A percentile compares a stretch with the other conserved stretches of the same genome.
Evolutionary conservation across 345 rosid species (phyloP).

Genomic region (Populus ilicifolia): DNA sequence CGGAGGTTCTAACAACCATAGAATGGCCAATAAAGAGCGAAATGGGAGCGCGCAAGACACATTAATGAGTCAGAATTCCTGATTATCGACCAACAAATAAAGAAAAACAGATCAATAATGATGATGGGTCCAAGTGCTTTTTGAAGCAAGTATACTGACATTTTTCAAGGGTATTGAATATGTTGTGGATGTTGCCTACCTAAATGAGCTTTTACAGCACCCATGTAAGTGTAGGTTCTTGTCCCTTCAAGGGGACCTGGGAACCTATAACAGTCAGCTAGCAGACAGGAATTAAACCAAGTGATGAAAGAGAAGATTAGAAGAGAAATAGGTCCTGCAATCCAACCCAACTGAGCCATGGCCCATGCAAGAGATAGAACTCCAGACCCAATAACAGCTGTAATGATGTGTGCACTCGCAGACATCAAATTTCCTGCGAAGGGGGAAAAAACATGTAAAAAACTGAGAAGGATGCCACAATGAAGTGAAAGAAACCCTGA

Average conservation of each 20-base stretch:
- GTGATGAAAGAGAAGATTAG: neutral
- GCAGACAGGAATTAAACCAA: conserved; percentile 6
- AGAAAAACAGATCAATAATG: no score
- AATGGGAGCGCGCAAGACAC: neutral
- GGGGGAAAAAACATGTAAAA: neutral
- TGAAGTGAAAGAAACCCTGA: neutral
- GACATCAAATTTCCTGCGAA: conserved; percentile 5
- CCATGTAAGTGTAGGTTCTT: conserved; percentile 8
- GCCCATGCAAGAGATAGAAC: conserved; percentile 20
- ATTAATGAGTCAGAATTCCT: no score
- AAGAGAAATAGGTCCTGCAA: neutral
- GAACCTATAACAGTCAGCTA: conserved; percentile 11
- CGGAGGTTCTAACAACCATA: neutral
- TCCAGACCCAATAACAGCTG: conserved; percentile 25
- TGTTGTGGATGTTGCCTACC: neutral
- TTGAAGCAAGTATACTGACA: no score
- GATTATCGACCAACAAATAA: no score
- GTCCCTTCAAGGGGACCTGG: conserved; percentile 5
- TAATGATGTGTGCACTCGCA: conserved; percentile 15
- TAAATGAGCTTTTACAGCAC: conserved; percentile 7
- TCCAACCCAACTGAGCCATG: conserved; percentile 18
- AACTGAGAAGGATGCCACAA: neutral
- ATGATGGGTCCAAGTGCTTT: no score
- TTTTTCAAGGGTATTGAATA: neutral
- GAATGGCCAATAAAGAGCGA: neutral